These are phyloP conservation scores for Achaetomiella virescens DNA, from an alignment of 495 filamentous ascomycete species.

Conservation along the genomic window DNA sequence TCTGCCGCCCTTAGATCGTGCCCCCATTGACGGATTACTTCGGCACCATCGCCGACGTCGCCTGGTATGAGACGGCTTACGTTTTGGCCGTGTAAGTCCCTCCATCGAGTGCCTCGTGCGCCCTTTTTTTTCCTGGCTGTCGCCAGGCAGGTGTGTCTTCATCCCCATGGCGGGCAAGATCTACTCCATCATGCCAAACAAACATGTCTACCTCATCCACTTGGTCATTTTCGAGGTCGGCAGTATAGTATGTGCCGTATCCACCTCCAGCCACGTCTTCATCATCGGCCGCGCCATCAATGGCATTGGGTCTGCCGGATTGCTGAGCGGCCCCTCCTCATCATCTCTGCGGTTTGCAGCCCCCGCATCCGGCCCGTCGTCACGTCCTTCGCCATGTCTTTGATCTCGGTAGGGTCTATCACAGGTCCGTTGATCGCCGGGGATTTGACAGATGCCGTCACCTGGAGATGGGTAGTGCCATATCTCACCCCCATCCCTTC, in stretches of 20 bases:
- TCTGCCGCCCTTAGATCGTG: too few species aligned
- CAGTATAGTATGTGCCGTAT: neutral
- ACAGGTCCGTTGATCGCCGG: neutral
- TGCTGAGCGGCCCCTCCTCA: constrained; percentile 1
- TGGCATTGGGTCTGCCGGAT: neutral
- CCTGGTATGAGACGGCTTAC: neutral
- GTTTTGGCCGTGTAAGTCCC: neutral
- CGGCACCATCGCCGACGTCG: too few species aligned
- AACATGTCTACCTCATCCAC: neutral
- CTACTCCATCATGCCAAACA: neutral
- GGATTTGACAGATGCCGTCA: neutral
- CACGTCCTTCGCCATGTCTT: neutral
- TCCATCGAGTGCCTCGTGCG: neutral
- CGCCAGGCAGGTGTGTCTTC: neutral
- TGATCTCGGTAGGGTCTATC: constrained; percentile 2
- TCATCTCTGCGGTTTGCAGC: neutral
- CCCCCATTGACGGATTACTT: too few species aligned
- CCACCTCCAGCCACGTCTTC: neutral
- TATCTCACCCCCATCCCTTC: too few species aligned
- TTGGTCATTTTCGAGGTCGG: constrained; percentile 1
- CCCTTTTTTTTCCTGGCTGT: neutral
- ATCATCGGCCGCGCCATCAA: neutral
- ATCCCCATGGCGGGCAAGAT: neutral
- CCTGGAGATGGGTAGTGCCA: neutral
- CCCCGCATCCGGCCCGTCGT: neutral